Evolutionary conservation across 805 yeast genomes (phyloP).

Genomic region (Teunomyces atbi): DNA sequence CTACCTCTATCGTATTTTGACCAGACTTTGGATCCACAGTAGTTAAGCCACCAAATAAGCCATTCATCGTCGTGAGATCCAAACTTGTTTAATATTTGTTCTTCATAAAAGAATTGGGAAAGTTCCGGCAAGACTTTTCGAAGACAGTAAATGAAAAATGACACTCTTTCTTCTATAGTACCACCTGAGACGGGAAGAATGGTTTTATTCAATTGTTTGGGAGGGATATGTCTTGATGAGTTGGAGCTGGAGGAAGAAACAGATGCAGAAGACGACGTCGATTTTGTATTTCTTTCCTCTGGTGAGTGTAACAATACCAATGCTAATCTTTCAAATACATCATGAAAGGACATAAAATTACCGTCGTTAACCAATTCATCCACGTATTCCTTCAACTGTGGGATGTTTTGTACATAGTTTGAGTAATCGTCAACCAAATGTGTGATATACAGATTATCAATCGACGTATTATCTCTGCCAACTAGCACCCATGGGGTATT

Average conservation of each 20-base stretch:
- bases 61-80: constrained; percentile 73
- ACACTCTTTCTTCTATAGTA: constrained; percentile 61
- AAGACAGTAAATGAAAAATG: constrained; percentile 64
- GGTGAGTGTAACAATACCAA: constrained; percentile 76
- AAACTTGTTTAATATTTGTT: constrained; percentile 62
- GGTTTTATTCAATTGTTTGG: constrained; percentile 31
- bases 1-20: constrained; percentile 80
- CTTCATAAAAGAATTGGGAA: constrained; percentile 73
- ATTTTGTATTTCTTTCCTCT: constrained; percentile 31
- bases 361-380: constrained; percentile 23
- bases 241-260: constrained; percentile 1
- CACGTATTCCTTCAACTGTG: constrained; percentile 21
- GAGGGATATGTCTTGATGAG: not conserved
- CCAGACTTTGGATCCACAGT: constrained; percentile 84
- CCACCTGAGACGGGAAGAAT: constrained; percentile 58
- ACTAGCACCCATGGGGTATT: constrained; percentile 53
- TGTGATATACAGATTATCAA: constrained; percentile 26
- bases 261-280: not conserved
- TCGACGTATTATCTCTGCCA: constrained; percentile 46
- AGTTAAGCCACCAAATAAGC: constrained; percentile 94
- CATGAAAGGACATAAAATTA: constrained; percentile 53
- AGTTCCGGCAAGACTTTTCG: constrained; percentile 71
- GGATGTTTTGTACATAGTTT: constrained; percentile 33
- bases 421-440: constrained; percentile 38
- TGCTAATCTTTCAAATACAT: constrained; percentile 71